A percentile compares a stretch with the other conserved stretches of the same genome.
Conservation (phyloP, 2,329 filamentous ascomycete genomes). For the Alternaria arbusti region DNA sequence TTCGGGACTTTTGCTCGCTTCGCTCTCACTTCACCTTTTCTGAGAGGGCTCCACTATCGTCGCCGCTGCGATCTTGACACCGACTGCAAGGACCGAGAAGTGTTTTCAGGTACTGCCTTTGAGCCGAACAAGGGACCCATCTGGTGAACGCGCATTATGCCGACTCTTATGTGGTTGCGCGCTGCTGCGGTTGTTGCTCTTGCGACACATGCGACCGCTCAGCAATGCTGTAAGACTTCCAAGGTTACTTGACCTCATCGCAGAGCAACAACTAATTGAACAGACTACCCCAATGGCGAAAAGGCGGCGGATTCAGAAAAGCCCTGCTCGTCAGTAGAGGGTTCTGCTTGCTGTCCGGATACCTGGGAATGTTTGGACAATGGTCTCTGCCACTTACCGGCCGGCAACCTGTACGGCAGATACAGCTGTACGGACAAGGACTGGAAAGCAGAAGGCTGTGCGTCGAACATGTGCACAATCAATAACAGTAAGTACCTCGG, state of each 20-base stretch:
- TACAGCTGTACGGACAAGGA: conserved; percentile 47
- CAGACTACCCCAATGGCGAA: conserved; percentile 45
- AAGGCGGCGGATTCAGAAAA: conserved; percentile 37
- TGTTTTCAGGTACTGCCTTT: neutral
- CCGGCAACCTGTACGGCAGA: conserved; percentile 34
- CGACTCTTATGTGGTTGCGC: conserved; percentile 28
- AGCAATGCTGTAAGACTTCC: conserved; percentile 41
- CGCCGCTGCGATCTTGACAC: conserved; percentile 6
- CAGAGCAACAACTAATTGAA: neutral
- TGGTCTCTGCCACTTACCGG: conserved; percentile 43
- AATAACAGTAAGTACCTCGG: conserved; percentile 33
- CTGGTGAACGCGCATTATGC: conserved; percentile 17
- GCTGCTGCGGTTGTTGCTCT: conserved; percentile 21
- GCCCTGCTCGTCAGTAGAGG: conserved; percentile 41
- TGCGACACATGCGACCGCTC: conserved; percentile 25
- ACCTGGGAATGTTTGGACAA: conserved; percentile 48
- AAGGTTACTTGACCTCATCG: neutral
- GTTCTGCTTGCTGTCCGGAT: conserved; percentile 45
- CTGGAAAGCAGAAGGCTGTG: conserved; percentile 42
- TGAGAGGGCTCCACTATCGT: conserved; percentile 3
- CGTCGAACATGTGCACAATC: conserved; percentile 45
- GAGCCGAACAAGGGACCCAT: conserved; percentile 8
- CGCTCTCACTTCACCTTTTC: conserved; percentile 15
- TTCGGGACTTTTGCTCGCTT: neutral
- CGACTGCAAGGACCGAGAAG: conserved; percentile 6